These are phyloP conservation scores for Logfia minima DNA, from an alignment of 129 eudicot genomes.

Conservation along the genomic window DNA sequence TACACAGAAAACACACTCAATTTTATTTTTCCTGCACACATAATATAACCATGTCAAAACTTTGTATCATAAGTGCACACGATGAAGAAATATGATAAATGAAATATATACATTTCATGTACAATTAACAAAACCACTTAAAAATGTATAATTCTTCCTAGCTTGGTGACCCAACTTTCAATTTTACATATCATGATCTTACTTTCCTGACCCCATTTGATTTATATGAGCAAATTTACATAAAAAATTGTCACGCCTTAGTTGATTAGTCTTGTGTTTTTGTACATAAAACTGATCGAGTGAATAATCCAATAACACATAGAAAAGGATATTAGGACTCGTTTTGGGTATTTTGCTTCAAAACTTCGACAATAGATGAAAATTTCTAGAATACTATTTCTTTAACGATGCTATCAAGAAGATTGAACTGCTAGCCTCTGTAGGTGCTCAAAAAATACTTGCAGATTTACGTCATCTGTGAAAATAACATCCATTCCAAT, in stretches of 20 bases:
- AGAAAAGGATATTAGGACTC: not conserved
- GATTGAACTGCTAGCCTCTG: slow-evolving; percentile 87
- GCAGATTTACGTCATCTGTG: slow-evolving; percentile 88
- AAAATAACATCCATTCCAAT: slow-evolving; percentile 79
- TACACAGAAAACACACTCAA: no score
- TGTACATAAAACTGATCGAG: not conserved
- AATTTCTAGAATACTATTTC: not conserved
- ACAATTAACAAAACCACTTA: not conserved
- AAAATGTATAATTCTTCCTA: not conserved
- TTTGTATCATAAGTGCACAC: no score
- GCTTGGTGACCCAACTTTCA: not conserved
- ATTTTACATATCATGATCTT: not conserved
- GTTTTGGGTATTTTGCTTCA: not conserved
- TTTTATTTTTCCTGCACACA: no score
- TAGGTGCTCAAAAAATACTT: slow-evolving; percentile 84
- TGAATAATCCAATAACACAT: not conserved
- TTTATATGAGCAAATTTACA: not conserved
- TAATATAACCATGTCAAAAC: no score
- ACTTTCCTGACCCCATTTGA: not conserved
- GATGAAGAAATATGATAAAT: no score
- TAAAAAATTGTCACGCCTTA: not conserved
- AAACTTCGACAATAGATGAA: not conserved
- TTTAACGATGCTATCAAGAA: slow-evolving; percentile 32
- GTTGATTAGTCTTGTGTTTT: not conserved
- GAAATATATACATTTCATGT: not conserved